Evolutionary conservation across 2,329 filamentous ascomycete species (phyloP), one percentile per base, ranked within the genome.

Genomic region (Helminthosporium solani): DNA sequence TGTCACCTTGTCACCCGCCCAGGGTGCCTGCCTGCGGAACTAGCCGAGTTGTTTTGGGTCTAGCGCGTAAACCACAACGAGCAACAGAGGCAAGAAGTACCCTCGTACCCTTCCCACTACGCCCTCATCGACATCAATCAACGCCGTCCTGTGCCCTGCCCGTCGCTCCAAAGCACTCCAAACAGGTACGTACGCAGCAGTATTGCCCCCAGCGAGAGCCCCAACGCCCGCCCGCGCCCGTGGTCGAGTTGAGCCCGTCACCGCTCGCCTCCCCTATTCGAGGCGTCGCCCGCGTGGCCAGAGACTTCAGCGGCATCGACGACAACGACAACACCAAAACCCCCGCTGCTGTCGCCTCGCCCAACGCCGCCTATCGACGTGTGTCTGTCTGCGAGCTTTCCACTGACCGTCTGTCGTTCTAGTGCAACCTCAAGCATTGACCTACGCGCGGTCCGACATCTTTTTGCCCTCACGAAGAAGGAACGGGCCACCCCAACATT

Each of bases 391-490:
- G 49, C 54, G 42, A 38, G 20, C 35, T 38, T n/a, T 16, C n/a
- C 7, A 47, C 54, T 60, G 58, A 68, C 60, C 53, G 63, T 57
- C 28, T 59, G 48, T 42, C 51, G 53, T 53, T 61, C 53, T 64
- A 67, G 66, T 66, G 57, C 58, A 54, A 53, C 60, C 53, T 50
- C 61, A 66, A 49, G 67, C 67, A 70, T 70, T 70, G 67, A 68
- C 67, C 67, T 63, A 52, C 54, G 50, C 66, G 67, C 61, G 67
- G 58, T 62, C 67, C 64, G 60, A 50, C 54, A 60, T 52, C 55
- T 52, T 54, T 50, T 56, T 66, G 52, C 53, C 61, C 56, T 42
- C 28, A 30, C 37, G 46, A 52, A 31, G 28, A 48, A 54, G 48
- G 54, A 53, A 60, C 61, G 57, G 64, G 58, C 63, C 65, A 66